Evolutionary conservation across 2,329 filamentous ascomycete species (phyloP).

Genomic region (Claviceps purpurea): DNA sequence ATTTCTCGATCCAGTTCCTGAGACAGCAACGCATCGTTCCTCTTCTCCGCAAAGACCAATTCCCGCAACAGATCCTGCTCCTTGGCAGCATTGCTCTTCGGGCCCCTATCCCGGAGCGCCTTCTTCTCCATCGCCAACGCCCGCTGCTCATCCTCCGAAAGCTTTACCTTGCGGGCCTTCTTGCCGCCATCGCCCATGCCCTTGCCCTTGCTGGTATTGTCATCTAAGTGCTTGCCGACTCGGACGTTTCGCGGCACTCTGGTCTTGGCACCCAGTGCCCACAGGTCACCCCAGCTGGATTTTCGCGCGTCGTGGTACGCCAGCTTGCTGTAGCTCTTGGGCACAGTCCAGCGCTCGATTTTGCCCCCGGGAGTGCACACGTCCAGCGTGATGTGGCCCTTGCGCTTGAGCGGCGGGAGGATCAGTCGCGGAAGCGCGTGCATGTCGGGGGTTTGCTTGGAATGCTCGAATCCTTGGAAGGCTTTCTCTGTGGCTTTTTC

Average conservation of each 20-base stretch:
- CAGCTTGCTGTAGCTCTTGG: constrained; percentile 63
- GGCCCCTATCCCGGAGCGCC: constrained; percentile 21
- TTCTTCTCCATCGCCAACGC: constrained; percentile 26
- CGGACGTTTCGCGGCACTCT: constrained; percentile 48
- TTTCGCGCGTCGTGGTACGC: constrained; percentile 92
- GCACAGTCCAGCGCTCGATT: constrained; percentile 89
- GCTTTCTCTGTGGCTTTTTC: constrained; percentile 48
- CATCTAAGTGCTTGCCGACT: constrained; percentile 38
- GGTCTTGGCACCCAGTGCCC: constrained; percentile 90
- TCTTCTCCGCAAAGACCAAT: constrained; percentile 21
- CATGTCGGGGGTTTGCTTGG: constrained; percentile 33
- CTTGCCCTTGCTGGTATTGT: constrained; percentile 9
- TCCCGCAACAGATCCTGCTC: constrained; percentile 27
- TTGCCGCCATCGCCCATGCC: constrained; percentile 11
- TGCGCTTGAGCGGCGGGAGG: constrained; percentile 71
- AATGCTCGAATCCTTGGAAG: constrained; percentile 57
- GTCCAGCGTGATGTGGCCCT: constrained; percentile 79
- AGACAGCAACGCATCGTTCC: constrained; percentile 17
- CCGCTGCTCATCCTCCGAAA: constrained; percentile 20
- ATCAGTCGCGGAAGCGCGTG: constrained; percentile 67
- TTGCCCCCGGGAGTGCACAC: constrained; percentile 75
- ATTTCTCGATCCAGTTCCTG: constrained; percentile 20
- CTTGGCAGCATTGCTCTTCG: constrained; percentile 27
- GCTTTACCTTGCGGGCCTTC: constrained; percentile 25
- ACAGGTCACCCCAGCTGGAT: constrained; percentile 80